These are phyloP conservation scores for Allium fistulosum DNA, from an alignment of 106 monocot genomes.

Conservation along the genomic window DNA sequence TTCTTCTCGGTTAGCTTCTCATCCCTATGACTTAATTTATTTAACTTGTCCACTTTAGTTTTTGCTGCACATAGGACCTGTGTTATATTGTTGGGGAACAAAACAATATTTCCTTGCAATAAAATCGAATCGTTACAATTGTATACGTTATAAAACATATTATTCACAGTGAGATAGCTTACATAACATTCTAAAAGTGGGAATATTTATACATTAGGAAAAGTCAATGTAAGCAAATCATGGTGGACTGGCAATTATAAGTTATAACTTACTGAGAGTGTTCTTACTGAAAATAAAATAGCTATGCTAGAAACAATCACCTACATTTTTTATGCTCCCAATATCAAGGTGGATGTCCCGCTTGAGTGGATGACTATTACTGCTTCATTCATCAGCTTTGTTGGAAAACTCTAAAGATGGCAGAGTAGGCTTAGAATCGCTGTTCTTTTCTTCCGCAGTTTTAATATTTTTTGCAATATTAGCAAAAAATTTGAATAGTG, in stretches of 20 bases:
- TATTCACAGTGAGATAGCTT: too few relatives aligned
- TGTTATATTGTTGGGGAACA: too few relatives aligned
- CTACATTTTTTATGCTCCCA: conserved; percentile 63
- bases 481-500: conserved; percentile 69
- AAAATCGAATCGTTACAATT: too few relatives aligned
- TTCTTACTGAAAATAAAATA: conserved; percentile 8
- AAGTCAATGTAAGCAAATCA: too few relatives aligned
- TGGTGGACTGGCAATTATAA: too few relatives aligned
- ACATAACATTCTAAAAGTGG: too few relatives aligned
- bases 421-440: not conserved
- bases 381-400: not conserved
- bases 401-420: not conserved
- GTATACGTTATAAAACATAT: too few relatives aligned
- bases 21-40: conserved; percentile 7
- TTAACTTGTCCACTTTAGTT: conserved; percentile 2
- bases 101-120: too few relatives aligned
- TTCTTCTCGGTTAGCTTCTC: conserved; percentile 15
- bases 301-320: not conserved
- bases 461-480: conserved; percentile 15
- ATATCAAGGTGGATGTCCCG: conserved; percentile 13
- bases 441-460: conserved; percentile 9
- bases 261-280: too few relatives aligned
- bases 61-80: conserved; percentile 1
- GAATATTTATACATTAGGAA: too few relatives aligned
- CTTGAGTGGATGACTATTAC: conserved; percentile 11